phyloP scores from a whole-genome alignment of 2,329 filamentous ascomycete genomes.

The Penicillium corylophilum region DNA sequence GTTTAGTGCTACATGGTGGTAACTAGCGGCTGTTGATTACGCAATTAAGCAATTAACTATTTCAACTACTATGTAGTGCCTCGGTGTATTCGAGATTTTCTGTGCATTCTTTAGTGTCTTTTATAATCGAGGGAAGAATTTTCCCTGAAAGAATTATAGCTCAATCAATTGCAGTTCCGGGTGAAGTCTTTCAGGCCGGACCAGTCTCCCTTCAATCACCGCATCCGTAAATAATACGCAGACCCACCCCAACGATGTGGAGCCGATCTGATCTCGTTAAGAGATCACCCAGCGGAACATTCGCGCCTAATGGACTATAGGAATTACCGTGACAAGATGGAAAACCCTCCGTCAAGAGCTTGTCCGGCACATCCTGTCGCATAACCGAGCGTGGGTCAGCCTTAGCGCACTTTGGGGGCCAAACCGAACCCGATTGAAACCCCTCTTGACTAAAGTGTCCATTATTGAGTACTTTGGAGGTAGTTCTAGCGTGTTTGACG shows the following conservation, averaged over 20 bases:
- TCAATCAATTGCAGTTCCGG: background rate
- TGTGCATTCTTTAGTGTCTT: background rate
- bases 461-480: background rate
- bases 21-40: background rate
- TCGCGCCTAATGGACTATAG: background rate
- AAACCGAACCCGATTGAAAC: background rate
- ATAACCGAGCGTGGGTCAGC: background rate
- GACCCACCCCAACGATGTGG: background rate
- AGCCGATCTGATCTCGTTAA: background rate
- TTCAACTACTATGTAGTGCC: background rate
- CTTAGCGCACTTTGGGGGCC: background rate
- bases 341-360: background rate
- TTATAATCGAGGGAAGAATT: too few relatives aligned
- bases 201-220: background rate
- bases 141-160: accelerated
- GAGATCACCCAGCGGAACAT: background rate
- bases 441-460: background rate
- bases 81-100: too few relatives aligned
- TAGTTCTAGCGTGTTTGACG: background rate
- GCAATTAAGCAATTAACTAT: background rate
- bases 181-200: background rate
- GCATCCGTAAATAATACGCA: background rate
- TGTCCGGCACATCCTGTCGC: background rate
- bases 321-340: background rate
- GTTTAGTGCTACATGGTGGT: too few relatives aligned